Evolutionary conservation across 441 rosid genomes (phyloP), one percentile per base, ranked within the genome.

Genomic region (Aquilaria agallochum): DNA sequence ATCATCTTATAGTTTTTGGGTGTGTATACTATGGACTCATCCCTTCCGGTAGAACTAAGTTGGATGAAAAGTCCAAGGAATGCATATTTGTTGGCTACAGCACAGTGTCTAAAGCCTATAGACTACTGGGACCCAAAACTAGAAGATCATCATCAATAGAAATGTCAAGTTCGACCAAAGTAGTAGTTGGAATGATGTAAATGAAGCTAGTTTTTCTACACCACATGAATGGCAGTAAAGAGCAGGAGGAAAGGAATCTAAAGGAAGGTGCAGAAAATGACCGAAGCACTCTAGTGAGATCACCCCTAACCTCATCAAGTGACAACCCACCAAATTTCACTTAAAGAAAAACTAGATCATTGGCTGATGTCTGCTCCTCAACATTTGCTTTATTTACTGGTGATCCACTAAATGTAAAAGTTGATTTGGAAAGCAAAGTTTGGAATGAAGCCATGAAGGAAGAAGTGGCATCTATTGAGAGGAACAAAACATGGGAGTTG

Each of bases 91-190:
- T 67, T 3, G 65, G 55, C 0, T 46, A 31, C 1, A 65, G 56
- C 27, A 48, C 14, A 3, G 36, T 50, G 2, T 57, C 69, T 9
- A 65, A 65, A 27, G 40, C 63, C 0, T 65, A 11, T 47, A 58
- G 15, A 14, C 31, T 65, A 5, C 50, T 15, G 40, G 60, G 50
- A 31, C 63, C 53, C 0, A 9, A 34, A 15, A 11, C 20, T 2
- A 67, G 12, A 62, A 2, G 11, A 30, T 62, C 14, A 20, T 20
- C 27, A 20, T 20, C 1, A 20, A 31, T 36, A 27, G 57, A 12
- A 62, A 60, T 36, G 56, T 60, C 7, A 40, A 54, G 5, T 68
- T 60, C 20, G 65, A 68, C 9, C 56, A 60, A 31, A 60, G 56
- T 0, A 20, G 1, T 1, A 34, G 2, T 2, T 34, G 40, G 40